phyloP scores from a whole-genome alignment of 345 rosid species.

The Murraya koenigii region DNA sequence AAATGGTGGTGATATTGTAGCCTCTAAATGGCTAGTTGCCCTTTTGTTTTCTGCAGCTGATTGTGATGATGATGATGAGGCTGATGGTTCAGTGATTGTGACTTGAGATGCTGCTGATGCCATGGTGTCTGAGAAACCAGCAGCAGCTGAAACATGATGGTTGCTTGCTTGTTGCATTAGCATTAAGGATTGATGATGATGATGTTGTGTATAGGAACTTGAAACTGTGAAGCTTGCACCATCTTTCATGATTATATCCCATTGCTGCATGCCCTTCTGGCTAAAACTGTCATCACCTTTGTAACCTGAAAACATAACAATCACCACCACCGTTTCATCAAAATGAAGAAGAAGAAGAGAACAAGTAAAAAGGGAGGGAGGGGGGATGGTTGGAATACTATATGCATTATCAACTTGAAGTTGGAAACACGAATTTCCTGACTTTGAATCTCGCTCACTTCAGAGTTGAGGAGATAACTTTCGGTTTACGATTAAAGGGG shows the following conservation, averaged over 20 bases:
- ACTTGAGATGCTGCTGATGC: slow-evolving; percentile 40
- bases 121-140: slow-evolving; percentile 28
- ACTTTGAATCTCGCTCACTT: too few relatives aligned
- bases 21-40: slow-evolving; percentile 26
- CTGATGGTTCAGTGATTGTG: slow-evolving; percentile 42
- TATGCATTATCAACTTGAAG: background rate
- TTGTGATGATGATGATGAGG: slow-evolving; percentile 32
- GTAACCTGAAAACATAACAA: slow-evolving; percentile 26
- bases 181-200: slow-evolving; percentile 17
- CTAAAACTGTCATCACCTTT: slow-evolving; percentile 23
- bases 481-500: too few relatives aligned
- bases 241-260: slow-evolving; percentile 21
- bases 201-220: slow-evolving; percentile 12
- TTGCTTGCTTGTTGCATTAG: slow-evolving; percentile 28
- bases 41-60: slow-evolving; percentile 28
- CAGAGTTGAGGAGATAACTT: too few relatives aligned
- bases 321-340: background rate
- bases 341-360: background rate
- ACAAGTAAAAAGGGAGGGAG: too few relatives aligned
- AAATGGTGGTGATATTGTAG: slow-evolving; percentile 37
- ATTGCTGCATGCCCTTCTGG: slow-evolving; percentile 15
- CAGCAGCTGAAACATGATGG: slow-evolving; percentile 24
- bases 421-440: too few relatives aligned
- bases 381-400: too few relatives aligned
- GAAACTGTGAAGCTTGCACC: slow-evolving; percentile 23